These are phyloP conservation scores for Tolypocladium cylindrosporum DNA, from an alignment of 2,329 filamentous ascomycete genomes.

Conservation along the genomic window DNA sequence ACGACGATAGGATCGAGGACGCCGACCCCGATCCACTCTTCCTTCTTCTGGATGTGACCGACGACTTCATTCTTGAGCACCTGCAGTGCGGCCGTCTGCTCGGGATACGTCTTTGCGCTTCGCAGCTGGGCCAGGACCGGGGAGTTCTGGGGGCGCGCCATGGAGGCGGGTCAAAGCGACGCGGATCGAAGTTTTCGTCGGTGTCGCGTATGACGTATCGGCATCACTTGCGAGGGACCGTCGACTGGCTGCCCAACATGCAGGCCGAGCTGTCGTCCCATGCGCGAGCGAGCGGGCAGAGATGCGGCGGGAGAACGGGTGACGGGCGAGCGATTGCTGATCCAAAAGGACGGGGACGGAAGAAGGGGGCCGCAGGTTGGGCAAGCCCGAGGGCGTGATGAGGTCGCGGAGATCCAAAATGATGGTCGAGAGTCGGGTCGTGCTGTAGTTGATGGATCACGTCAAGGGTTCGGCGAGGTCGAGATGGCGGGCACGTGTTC, in stretches of 20 bases:
- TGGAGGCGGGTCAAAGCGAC: constrained; percentile 18
- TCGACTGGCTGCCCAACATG: neutral
- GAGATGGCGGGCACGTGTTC: neutral
- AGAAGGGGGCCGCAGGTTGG: neutral
- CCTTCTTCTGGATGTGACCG: constrained; percentile 80
- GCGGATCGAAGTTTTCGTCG: constrained; percentile 2
- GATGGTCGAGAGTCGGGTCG: neutral
- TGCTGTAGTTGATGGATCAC: neutral
- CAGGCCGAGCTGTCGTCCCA: neutral
- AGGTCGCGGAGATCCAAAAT: neutral
- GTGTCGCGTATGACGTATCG: constrained; percentile 4
- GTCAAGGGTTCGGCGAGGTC: neutral
- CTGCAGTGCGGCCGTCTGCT: constrained; percentile 53
- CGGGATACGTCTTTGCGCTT: constrained; percentile 37
- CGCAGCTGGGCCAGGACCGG: constrained; percentile 48
- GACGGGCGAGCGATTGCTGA: neutral
- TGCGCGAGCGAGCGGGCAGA: neutral
- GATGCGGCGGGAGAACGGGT: neutral
- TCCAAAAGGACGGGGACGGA: neutral
- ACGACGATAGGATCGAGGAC: constrained; percentile 49
- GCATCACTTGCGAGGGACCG: constrained; percentile 4
- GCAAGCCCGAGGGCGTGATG: neutral
- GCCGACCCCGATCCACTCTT: constrained; percentile 63
- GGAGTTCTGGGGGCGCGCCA: constrained; percentile 43
- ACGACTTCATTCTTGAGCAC: constrained; percentile 81